Percentiles rank a stretch among this genome's conserved stretches.
Evolutionary conservation across 1,139 yeast species (phyloP).

Genomic region (Sugiyamaella grinbergsii): DNA sequence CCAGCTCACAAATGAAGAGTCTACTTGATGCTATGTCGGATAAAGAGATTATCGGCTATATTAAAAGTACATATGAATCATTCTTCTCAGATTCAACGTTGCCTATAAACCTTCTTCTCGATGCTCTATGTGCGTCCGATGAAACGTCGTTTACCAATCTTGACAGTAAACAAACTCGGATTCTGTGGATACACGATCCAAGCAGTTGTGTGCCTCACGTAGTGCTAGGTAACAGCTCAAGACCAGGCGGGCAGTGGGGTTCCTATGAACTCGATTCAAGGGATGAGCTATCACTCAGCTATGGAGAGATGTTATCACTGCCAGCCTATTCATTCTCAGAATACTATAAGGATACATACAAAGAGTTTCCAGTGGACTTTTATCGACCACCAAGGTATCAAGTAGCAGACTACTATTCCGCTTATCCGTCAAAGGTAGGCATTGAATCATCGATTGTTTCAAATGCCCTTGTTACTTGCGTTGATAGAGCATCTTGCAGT

Average conservation of each 20-base stretch:
- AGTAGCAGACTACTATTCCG: conserved; percentile 39
- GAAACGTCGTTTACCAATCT: conserved; percentile 34
- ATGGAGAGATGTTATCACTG: conserved; percentile 43
- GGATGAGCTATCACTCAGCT: conserved; percentile 37
- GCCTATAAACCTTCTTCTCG: conserved; percentile 39
- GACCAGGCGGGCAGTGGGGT: conserved; percentile 45
- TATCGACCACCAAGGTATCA: conserved; percentile 39
- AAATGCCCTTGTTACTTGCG: conserved; percentile 27
- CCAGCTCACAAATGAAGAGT: conserved; percentile 19
- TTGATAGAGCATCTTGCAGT: conserved; percentile 21
- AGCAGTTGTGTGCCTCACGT: conserved; percentile 27
- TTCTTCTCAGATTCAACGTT: conserved; percentile 35
- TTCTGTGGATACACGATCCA: conserved; percentile 33
- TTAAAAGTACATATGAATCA: conserved; percentile 29
- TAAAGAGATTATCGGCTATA: conserved; percentile 29
- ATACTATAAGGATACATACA: conserved; percentile 27
- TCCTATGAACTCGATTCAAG: conserved; percentile 28
- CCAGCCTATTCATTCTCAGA: conserved; percentile 41
- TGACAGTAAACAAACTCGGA: conserved; percentile 32
- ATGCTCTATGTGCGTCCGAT: conserved; percentile 38
- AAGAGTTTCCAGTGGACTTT: conserved; percentile 29
- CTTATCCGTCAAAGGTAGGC: conserved; percentile 35
- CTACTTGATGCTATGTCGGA: conserved; percentile 35
- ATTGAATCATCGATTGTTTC: conserved; percentile 24
- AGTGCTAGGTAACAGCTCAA: conserved; percentile 36